A percentile compares a stretch with the other conserved stretches of the same genome.
Evolutionary conservation across 202 grass and related monocot species (phyloP).

Genomic region (Zizania palustris): DNA sequence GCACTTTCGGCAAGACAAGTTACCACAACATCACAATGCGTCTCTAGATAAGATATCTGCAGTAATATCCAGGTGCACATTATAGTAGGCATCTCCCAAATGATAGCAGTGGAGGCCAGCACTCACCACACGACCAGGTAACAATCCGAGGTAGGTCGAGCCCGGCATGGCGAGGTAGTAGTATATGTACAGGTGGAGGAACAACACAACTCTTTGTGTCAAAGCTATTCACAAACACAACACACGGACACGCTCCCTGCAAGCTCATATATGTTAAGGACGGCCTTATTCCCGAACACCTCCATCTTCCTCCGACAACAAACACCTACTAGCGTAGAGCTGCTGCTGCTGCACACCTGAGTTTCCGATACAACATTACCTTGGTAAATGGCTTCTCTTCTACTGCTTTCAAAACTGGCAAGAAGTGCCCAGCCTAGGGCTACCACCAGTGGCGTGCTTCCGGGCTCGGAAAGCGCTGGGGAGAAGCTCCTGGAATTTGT

Average conservation of each 20-base stretch:
- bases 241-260: background rate
- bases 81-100: conserved; percentile 50
- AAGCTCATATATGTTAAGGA: conserved; percentile 28
- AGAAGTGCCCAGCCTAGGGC: conserved; percentile 79
- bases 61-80: conserved; percentile 44
- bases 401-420: conserved; percentile 91
- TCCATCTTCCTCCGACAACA: conserved; percentile 37
- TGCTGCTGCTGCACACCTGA: conserved; percentile 18
- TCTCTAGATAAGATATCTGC: conserved; percentile 2
- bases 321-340: conserved; percentile 39
- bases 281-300: conserved; percentile 47
- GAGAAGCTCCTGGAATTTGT: conserved; percentile 78
- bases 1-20: background rate
- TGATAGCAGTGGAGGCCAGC: conserved; percentile 47
- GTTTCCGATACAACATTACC: conserved; percentile 41
- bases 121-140: conserved; percentile 39
- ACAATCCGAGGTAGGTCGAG: background rate
- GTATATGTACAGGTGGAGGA: conserved; percentile 47
- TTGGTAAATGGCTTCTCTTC: conserved; percentile 34
- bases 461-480: conserved; percentile 55
- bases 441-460: conserved; percentile 46
- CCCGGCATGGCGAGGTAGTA: conserved; percentile 31
- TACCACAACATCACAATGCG: background rate
- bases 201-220: conserved; percentile 39
- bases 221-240: conserved; percentile 61